Evolutionary conservation across 2,329 filamentous ascomycete genomes (phyloP), one percentile per base, ranked within the genome.

Genomic region (Pseudogymnoascus sp.): DNA sequence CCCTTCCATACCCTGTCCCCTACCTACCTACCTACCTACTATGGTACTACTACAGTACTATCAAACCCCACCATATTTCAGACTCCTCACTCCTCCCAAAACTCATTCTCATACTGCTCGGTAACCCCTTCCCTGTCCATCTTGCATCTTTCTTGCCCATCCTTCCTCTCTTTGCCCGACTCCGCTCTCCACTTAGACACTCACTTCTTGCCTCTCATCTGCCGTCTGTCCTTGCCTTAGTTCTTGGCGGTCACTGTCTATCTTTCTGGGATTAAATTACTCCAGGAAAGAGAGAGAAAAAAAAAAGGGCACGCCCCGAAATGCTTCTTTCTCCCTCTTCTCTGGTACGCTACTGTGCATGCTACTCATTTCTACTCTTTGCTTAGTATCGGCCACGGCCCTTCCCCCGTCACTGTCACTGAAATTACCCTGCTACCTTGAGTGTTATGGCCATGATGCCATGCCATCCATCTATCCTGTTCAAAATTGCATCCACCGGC

Each of bases 1-100:
- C 75, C 39, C 15, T 9, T 41, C 36, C 15, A 15, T 33, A 36
- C 39, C 9, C 17, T 25, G 33, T 2, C 17, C 17, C 17, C 17
- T 42, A 44, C 21, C 21, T 44, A 44, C 41, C 4, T 17, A 17
- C 38, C 3, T 42, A 42, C 39, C 39, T 12, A 17, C 15, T 42
- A 8, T 21, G 21, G 21, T 21, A 42, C 39, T 21, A 3, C 39
- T 42, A 42, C 25, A 6, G 13, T 39, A 39, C n/a, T 8, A 15
- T n/a, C 36, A n/a, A n/a, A 38, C 36, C 39, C 4, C 15, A 51
- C 42, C 25, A 31, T 31, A 29, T 27, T 13, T 48, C 42, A 29
- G 15, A 48, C 42, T 29, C 21, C 21, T 21, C 21, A 21, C 21
- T 21, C 21, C 21, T 21, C 21, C 21, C 21, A 25, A 48, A 42